A percentile compares a stretch with the other conserved stretches of the same genome.
Conservation (phyloP, 495 filamentous ascomycete genomes). For the Clavariopsis aquatica region DNA sequence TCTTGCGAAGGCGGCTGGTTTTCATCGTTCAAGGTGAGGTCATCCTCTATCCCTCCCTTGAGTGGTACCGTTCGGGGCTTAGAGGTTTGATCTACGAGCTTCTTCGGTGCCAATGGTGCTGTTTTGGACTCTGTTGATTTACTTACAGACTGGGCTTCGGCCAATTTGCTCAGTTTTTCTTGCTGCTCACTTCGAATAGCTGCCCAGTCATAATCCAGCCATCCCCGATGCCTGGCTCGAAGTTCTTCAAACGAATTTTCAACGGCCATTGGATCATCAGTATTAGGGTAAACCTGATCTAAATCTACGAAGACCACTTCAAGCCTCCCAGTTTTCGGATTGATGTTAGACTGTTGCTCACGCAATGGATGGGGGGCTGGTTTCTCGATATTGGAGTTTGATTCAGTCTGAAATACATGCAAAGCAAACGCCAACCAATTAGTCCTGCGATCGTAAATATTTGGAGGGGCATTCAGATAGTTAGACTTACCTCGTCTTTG, state of each 20-base stretch:
- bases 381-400: slow-evolving; percentile 46
- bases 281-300: slow-evolving; percentile 77
- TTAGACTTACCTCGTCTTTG: slow-evolving; percentile 85
- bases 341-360: slow-evolving; percentile 71
- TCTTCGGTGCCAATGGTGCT: slow-evolving; percentile 13
- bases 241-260: slow-evolving; percentile 92
- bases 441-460: slow-evolving; percentile 98
- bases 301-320: slow-evolving; percentile 88
- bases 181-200: slow-evolving; percentile 18
- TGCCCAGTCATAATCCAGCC: slow-evolving; percentile 70
- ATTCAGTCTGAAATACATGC: slow-evolving; percentile 61
- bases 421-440: slow-evolving; percentile 72
- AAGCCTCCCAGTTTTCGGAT: slow-evolving; percentile 72
- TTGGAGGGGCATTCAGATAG: slow-evolving; percentile 45
- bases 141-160: background rate
- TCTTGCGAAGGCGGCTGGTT: slow-evolving; percentile 41
- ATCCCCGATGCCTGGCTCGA: slow-evolving; percentile 74
- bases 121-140: background rate
- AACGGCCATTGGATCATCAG: slow-evolving; percentile 60
- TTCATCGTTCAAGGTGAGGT: slow-evolving; percentile 40
- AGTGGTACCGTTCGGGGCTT: slow-evolving; percentile 24
- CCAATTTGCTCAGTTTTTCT: background rate
- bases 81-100: slow-evolving; percentile 1
- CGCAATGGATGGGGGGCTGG: slow-evolving; percentile 43
- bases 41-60: slow-evolving; percentile 27